Conservation (phyloP, 768 basidiomycete species). For the Exidia glandulosa region DNA sequence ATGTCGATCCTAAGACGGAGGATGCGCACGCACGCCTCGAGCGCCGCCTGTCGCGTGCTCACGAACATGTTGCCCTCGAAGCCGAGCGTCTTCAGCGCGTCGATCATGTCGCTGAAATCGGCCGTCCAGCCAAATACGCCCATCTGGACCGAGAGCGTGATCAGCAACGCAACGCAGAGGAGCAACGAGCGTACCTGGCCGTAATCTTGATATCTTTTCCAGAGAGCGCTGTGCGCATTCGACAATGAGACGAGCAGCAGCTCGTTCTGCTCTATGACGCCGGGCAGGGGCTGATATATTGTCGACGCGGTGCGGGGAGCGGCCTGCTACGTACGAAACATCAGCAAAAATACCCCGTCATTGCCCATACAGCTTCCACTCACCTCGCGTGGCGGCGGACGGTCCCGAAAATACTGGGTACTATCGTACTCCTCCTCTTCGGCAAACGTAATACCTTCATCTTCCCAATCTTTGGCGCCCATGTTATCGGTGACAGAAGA, state of each 20-base stretch:
- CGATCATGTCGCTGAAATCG: conserved; percentile 77
- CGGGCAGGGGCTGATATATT: conserved; percentile 54
- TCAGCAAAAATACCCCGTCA: too few species aligned
- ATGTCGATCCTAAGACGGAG: conserved; percentile 57
- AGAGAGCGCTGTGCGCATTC: too few species aligned
- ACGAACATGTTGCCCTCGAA: conserved; percentile 82
- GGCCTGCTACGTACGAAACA: too few species aligned
- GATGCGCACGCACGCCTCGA: conserved; percentile 67
- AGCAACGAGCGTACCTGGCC: too few species aligned
- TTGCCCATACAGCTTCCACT: too few species aligned
- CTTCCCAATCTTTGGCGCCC: not conserved
- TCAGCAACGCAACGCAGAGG: conserved; percentile 63
- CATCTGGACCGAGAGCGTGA: conserved; percentile 78
- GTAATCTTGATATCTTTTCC: too few species aligned
- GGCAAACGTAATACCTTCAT: not conserved
- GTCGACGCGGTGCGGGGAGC: conserved; percentile 8
- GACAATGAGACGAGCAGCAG: conserved; percentile 61
- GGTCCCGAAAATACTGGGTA: not conserved
- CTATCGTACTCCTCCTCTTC: not conserved
- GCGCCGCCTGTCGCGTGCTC: conserved; percentile 64
- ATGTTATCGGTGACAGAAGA: not conserved
- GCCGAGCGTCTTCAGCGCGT: conserved; percentile 66
- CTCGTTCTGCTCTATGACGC: conserved; percentile 66
- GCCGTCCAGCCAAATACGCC: conserved; percentile 87
- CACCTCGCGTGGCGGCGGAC: too few species aligned